A percentile compares a stretch with the other conserved stretches of the same genome.
phyloP scores from a whole-genome alignment of 2,329 filamentous ascomycete species.

The Trichocomaceae sp. region DNA sequence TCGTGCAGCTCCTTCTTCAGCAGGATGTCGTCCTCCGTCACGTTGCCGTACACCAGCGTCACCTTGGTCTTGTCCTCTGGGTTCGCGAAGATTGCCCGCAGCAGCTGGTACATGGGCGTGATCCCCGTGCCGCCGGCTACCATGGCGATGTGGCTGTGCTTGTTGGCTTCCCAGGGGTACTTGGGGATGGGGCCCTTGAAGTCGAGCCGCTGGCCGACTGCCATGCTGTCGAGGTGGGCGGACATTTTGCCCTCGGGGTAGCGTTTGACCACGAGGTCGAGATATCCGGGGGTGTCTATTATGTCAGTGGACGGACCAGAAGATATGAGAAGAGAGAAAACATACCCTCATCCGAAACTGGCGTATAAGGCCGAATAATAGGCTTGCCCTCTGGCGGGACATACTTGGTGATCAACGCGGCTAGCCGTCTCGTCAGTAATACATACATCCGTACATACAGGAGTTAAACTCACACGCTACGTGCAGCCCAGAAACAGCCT shows the following conservation, averaged over 20 bases:
- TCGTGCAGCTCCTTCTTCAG: constrained; percentile 77
- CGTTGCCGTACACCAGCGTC: constrained; percentile 87
- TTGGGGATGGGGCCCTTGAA: constrained; percentile 96
- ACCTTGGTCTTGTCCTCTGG: constrained; percentile 96
- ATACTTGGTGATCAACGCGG: constrained; percentile 83
- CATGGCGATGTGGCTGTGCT: constrained; percentile 67
- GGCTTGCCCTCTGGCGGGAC: constrained; percentile 79
- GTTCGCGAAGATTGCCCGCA: constrained; percentile 89
- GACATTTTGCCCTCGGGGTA: constrained; percentile 93
- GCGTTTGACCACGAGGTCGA: constrained; percentile 87
- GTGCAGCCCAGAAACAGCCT: constrained; percentile 74
- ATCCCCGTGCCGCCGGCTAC: constrained; percentile 95
- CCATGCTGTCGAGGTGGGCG: constrained; percentile 75
- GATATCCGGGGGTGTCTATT: constrained; percentile 64
- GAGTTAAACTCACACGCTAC: constrained; percentile 68
- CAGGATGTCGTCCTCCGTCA: constrained; percentile 83
- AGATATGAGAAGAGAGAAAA: neutral
- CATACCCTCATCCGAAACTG: constrained; percentile 73
- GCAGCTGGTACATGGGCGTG: constrained; percentile 95
- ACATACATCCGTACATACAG: no score
- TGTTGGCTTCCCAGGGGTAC: constrained; percentile 83
- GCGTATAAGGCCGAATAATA: constrained; percentile 86
- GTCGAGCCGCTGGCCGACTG: constrained; percentile 72
- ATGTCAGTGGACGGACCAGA: neutral
- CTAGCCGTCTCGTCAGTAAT: constrained; percentile 27